These are phyloP conservation scores for Medicago arabica DNA, from an alignment of 306 rosid genomes.

Conservation along the genomic window DNA sequence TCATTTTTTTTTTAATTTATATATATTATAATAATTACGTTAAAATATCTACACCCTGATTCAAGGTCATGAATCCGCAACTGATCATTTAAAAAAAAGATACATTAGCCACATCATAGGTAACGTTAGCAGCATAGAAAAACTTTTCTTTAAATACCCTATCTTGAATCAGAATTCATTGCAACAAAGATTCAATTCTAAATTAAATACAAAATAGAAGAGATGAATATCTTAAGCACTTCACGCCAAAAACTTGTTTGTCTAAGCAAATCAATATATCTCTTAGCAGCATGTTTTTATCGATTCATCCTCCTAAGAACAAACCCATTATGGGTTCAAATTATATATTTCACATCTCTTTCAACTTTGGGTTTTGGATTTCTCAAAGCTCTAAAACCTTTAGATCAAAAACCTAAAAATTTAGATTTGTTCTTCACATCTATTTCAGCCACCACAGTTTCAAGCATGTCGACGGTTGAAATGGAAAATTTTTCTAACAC, in stretches of 20 bases:
- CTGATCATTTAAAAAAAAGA: too few species aligned
- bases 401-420: conserved; percentile 7
- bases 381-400: conserved; percentile 42
- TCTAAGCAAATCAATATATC: conserved; percentile 25
- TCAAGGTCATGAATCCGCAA: too few species aligned
- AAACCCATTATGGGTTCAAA: conserved; percentile 51
- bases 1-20: too few species aligned
- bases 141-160: background rate
- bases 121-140: background rate
- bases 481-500: conserved; percentile 64
- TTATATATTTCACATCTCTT: conserved; percentile 50
- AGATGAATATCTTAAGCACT: conserved; percentile 18
- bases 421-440: conserved; percentile 71
- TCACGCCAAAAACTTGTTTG: conserved; percentile 13
- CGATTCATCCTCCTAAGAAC: conserved; percentile 34
- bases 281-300: conserved; percentile 19
- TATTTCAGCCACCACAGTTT: conserved; percentile 63
- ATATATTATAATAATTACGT: too few species aligned
- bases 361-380: conserved; percentile 52
- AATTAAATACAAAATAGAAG: background rate
- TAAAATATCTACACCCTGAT: too few species aligned
- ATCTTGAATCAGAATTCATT: background rate
- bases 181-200: background rate
- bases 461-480: conserved; percentile 45
- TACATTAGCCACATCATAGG: background rate